Percentiles rank a stretch among this genome's conserved stretches.
These are phyloP conservation scores for Porogramme epimiltina DNA, from an alignment of 1,284 basidiomycete species.

Conservation along the genomic window DNA sequence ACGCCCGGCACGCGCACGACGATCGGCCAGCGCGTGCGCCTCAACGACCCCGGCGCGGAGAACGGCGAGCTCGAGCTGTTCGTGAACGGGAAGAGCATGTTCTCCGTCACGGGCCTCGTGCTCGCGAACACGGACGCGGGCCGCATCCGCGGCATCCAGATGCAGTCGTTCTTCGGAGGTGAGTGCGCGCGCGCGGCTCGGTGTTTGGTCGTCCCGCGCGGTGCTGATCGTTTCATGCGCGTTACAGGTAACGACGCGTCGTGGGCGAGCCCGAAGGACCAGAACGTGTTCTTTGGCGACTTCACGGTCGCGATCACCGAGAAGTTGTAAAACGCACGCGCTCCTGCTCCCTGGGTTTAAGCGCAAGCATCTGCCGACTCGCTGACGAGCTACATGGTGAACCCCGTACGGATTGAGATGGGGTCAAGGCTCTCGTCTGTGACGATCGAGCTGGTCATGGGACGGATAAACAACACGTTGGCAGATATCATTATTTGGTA, in stretches of 20 bases:
- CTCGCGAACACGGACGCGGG: slow-evolving; percentile 46
- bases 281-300: slow-evolving; percentile 63
- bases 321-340: slow-evolving; percentile 36
- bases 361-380: too few relatives aligned
- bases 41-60: slow-evolving; percentile 60
- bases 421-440: background rate
- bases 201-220: background rate
- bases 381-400: too few relatives aligned
- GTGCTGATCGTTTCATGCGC: background rate
- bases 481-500: too few relatives aligned
- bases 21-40: slow-evolving; percentile 56
- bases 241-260: slow-evolving; percentile 43
- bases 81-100: slow-evolving; percentile 57
- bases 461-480: too few relatives aligned
- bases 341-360: too few relatives aligned
- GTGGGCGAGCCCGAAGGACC: slow-evolving; percentile 58
- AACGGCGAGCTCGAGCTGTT: slow-evolving; percentile 60
- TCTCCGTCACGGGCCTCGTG: slow-evolving; percentile 52
- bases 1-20: slow-evolving; percentile 61
- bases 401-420: too few relatives aligned
- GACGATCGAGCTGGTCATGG: background rate
- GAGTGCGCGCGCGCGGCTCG: slow-evolving; percentile 19
- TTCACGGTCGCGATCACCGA: slow-evolving; percentile 63
- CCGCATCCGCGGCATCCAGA: slow-evolving; percentile 60
- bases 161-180: slow-evolving; percentile 73